Percentiles rank a stretch among this genome's conserved stretches.
These are phyloP conservation scores for Elymus sibiricus DNA, from an alignment of 176 grass and related monocot species.

Conservation along the genomic window DNA sequence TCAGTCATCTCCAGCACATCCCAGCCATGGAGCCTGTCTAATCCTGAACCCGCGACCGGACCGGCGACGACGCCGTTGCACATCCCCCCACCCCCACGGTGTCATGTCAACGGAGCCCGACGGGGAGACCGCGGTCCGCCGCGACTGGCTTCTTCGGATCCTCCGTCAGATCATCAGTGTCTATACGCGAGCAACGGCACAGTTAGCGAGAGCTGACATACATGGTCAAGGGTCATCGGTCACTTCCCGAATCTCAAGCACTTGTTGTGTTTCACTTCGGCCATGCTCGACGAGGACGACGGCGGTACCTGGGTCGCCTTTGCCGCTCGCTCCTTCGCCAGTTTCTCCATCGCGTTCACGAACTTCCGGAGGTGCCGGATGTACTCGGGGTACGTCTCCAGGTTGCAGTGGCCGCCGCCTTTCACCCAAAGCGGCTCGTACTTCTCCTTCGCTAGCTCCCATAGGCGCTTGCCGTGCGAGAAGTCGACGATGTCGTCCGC, in stretches of 20 bases:
- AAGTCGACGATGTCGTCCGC: constrained; percentile 87
- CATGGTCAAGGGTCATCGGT: neutral
- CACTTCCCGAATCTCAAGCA: constrained; percentile 91
- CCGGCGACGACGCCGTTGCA: neutral
- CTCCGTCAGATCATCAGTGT: constrained; percentile 10
- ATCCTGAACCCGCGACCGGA: constrained; percentile 1
- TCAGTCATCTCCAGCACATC: neutral
- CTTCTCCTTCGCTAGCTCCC: constrained; percentile 90
- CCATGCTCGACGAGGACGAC: constrained; percentile 46
- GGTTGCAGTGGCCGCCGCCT: constrained; percentile 90
- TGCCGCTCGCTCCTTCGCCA: constrained; percentile 22
- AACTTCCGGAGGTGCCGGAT: constrained; percentile 90
- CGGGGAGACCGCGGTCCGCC: neutral
- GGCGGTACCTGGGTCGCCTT: constrained; percentile 23
- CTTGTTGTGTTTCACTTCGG: constrained; percentile 70
- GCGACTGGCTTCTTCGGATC: neutral
- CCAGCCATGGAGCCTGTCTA: constrained; percentile 12
- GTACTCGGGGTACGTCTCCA: constrained; percentile 90
- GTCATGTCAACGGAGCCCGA: neutral
- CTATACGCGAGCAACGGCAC: neutral
- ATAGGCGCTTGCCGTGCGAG: constrained; percentile 83
- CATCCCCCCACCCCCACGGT: neutral
- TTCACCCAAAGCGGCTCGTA: constrained; percentile 91
- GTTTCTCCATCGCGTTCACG: constrained; percentile 80
- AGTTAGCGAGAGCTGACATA: constrained; percentile 5